These are phyloP conservation scores for Citrus medica DNA, from an alignment of 345 rosid genomes.

Conservation along the genomic window DNA sequence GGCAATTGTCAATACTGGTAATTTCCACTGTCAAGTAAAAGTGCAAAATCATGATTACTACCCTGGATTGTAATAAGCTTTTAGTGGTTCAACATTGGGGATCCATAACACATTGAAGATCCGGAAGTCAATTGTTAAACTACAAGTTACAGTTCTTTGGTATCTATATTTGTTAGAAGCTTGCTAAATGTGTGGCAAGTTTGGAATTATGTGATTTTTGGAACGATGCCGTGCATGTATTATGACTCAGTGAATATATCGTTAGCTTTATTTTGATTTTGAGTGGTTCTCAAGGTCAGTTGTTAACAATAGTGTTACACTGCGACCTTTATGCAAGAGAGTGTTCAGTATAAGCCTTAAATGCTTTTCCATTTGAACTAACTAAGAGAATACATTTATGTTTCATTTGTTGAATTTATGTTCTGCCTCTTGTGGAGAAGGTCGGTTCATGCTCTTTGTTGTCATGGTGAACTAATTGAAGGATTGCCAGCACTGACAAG, in stretches of 20 bases:
- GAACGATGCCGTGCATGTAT: neutral
- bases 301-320: constrained; percentile 2
- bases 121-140: neutral
- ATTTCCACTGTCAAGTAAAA: constrained; percentile 12
- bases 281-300: neutral
- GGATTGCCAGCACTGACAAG: neutral
- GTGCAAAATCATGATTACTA: constrained; percentile 18
- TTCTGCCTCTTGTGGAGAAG: neutral
- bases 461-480: neutral
- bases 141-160: neutral
- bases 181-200: constrained; percentile 6
- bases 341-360: constrained; percentile 7
- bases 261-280: constrained; percentile 3
- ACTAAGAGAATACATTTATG: neutral
- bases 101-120: constrained; percentile 9
- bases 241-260: neutral
- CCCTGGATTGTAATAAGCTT: constrained; percentile 3
- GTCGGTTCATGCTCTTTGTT: neutral
- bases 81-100: neutral
- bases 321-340: constrained; percentile 10
- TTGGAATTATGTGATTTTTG: neutral
- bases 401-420: constrained; percentile 7
- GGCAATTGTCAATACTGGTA: constrained; percentile 12
- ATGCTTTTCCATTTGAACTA: constrained; percentile 6
- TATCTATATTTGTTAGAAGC: constrained; percentile 6